Evolutionary conservation across 331 rosid genomes (phyloP), one percentile per base, ranked within the genome.

Genomic region (Erythrophleum ivorense): DNA sequence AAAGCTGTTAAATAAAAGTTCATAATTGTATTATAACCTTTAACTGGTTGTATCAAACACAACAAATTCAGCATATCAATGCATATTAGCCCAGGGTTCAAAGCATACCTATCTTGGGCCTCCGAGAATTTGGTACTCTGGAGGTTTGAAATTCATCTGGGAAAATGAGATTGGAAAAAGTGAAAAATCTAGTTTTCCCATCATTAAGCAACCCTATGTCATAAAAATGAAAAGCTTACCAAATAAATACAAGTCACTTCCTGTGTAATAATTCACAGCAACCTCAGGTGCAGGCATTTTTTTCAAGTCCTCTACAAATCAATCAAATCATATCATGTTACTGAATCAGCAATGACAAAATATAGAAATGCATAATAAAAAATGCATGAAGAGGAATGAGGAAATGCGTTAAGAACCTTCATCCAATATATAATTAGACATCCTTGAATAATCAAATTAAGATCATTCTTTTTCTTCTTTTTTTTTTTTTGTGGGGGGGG

Each of bases 61-160:
- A 75, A 70, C 46, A 57, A 62, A 72, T 66, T 76, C 75, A 36
- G 78, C 14, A 21, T 46, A 78, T 16, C 18, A 38, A 63, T 63
- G 54, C 69, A 78, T 49, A 83, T 46, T 73, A 64, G 43, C 67
- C 45, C 40, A 76, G 55, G 73, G 60, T 85, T 64, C 54, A 43
- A 81, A 70, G 16, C 81, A 65, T 88, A 88, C 99, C 98, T 84
- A 96, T 96, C 83, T 74, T 92, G 67, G 99, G 99, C 82, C 98
- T 92, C 80, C 98, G 91, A 65, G 98, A 21, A 88, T 91, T 96
- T 53, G 99, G 99, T 78, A 75, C 72, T 81, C 97, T 90, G 78
- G 97, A 86, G 13, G 99, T 92, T 85, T 96, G 99, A 88, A 95
- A 95, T 88, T 95, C 99, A 92, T 95, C 98, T 96, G 92, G 46